phyloP scores from a whole-genome alignment of 495 filamentous ascomycete genomes.

The Podospora pseudoanserina region DNA sequence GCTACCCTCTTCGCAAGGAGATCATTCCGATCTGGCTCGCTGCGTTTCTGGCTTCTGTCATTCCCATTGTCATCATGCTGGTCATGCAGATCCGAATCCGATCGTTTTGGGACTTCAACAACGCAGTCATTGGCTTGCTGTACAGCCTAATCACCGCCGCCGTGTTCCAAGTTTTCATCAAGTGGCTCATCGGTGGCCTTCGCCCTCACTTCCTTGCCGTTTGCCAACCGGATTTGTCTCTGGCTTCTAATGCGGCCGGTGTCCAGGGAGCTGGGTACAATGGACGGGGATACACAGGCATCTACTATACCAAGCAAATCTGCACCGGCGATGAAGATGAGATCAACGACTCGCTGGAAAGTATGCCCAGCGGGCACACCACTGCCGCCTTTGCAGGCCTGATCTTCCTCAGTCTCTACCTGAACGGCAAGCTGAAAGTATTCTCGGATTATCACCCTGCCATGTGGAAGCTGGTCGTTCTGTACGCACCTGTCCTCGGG shows the following conservation, averaged over 20 bases:
- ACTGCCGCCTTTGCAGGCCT: slow-evolving; percentile 56
- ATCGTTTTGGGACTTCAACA: slow-evolving; percentile 66
- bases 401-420: slow-evolving; percentile 54
- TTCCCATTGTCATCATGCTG: slow-evolving; percentile 58
- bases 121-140: slow-evolving; percentile 56
- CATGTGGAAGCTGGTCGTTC: slow-evolving; percentile 35
- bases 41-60: slow-evolving; percentile 51
- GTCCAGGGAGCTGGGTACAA: slow-evolving; percentile 44
- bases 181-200: slow-evolving; percentile 17
- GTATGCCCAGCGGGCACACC: slow-evolving; percentile 48
- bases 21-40: slow-evolving; percentile 60
- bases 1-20: slow-evolving; percentile 58
- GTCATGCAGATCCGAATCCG: slow-evolving; percentile 58
- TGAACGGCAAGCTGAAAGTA: slow-evolving; percentile 63
- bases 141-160: slow-evolving; percentile 58
- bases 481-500: slow-evolving; percentile 50
- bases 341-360: slow-evolving; percentile 55
- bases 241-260: slow-evolving; percentile 25
- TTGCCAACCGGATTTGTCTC: slow-evolving; percentile 51
- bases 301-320: slow-evolving; percentile 49
- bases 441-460: slow-evolving; percentile 56
- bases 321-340: slow-evolving; percentile 50
- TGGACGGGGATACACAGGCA: slow-evolving; percentile 40
- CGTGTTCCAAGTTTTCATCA: slow-evolving; percentile 51
- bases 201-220: slow-evolving; percentile 57